phyloP scores from a whole-genome alignment of 2,329 filamentous ascomycete genomes.

The Penicillium polonicum region DNA sequence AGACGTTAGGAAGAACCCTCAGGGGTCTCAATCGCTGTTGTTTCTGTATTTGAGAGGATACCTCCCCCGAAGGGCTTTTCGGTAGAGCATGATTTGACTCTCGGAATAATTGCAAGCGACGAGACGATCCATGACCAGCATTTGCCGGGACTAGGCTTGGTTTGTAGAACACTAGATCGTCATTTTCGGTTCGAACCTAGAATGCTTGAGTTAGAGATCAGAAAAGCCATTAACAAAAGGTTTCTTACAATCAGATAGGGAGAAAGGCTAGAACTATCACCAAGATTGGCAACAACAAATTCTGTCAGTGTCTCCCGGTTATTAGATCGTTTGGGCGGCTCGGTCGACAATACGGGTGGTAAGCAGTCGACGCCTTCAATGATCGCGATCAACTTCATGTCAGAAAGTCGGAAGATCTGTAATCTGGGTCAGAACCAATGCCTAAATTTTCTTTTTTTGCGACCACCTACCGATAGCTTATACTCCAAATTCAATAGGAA shows the following conservation, averaged over 20 bases:
- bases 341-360: conserved; percentile 70
- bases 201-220: conserved; percentile 12
- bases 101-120: conserved; percentile 71
- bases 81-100: conserved; percentile 67
- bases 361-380: conserved; percentile 76
- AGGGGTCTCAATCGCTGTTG: conserved; percentile 43
- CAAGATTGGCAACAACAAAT: conserved; percentile 79
- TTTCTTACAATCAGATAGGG: conserved; percentile 77
- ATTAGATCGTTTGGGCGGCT: conserved; percentile 68
- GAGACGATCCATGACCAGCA: conserved; percentile 10
- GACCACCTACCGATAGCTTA: conserved; percentile 65
- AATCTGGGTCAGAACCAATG: background rate
- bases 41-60: conserved; percentile 37
- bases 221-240: background rate
- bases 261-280: conserved; percentile 66
- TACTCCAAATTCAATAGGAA: conserved; percentile 77
- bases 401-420: conserved; percentile 73
- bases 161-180: conserved; percentile 85
- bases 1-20: conserved; percentile 52
- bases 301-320: conserved; percentile 74
- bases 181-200: conserved; percentile 71
- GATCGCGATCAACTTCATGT: conserved; percentile 70
- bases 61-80: conserved; percentile 54
- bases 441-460: background rate
- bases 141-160: conserved; percentile 58